Percentiles rank a stretch among this genome's conserved stretches.
These are phyloP conservation scores for Shiraia bambusicola DNA, from an alignment of 2,329 filamentous ascomycete species.

Conservation along the genomic window DNA sequence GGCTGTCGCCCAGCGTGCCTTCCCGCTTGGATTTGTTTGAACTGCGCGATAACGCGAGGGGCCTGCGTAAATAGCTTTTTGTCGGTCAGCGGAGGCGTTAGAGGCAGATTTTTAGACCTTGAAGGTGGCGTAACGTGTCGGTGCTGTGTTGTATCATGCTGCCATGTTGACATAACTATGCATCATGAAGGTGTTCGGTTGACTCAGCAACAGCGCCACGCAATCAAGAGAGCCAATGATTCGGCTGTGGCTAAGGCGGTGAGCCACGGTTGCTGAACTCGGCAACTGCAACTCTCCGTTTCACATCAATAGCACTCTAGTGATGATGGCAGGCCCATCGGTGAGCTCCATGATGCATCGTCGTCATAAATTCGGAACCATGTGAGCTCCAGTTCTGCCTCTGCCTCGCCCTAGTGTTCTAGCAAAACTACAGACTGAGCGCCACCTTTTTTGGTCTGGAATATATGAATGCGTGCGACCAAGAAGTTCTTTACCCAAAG, in stretches of 20 bases:
- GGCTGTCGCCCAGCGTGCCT: constrained; percentile 6
- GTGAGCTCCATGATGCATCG: no score
- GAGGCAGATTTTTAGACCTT: constrained; percentile 16
- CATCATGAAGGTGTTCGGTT: constrained; percentile 16
- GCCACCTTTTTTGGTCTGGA: no score
- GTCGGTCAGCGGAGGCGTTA: constrained; percentile 22
- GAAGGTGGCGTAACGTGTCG: constrained; percentile 18
- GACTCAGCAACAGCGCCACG: constrained; percentile 15
- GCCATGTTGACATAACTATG: constrained; percentile 14
- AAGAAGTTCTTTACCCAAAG: no score
- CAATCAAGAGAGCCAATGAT: constrained; percentile 1
- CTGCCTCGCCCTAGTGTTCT: no score
- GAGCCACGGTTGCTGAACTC: no score
- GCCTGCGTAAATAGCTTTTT: constrained; percentile 18
- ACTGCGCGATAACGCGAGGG: constrained; percentile 18
- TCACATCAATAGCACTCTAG: no score
- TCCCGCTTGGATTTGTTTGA: constrained; percentile 19
- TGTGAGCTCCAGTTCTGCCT: no score
- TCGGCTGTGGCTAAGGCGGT: constrained; percentile 1
- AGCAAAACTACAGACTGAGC: no score
- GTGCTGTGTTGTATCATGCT: constrained; percentile 6
- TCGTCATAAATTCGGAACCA: no score
- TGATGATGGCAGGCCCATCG: no score
- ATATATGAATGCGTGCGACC: no score
- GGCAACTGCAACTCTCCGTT: no score